Evolutionary conservation across 2,329 filamentous ascomycete genomes (phyloP).

Genomic region (Aaosphaeria pasadenensis): DNA sequence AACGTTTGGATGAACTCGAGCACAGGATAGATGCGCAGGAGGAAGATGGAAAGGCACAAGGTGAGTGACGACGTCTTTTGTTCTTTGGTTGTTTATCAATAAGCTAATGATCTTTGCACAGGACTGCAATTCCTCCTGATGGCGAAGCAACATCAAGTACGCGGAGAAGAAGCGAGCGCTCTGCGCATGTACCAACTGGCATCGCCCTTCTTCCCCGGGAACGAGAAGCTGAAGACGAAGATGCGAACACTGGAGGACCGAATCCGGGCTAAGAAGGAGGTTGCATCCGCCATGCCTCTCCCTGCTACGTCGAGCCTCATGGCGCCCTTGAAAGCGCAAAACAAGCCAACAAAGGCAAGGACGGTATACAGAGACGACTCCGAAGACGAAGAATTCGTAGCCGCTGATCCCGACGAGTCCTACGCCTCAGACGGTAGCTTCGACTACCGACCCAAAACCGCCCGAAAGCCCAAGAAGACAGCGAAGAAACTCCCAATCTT

Average conservation of each 20-base stretch:
- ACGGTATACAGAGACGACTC: conserved; percentile 12
- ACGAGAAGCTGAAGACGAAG: conserved; percentile 67
- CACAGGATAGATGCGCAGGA: conserved; percentile 70
- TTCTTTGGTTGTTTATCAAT: neutral
- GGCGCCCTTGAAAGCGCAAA: conserved; percentile 30
- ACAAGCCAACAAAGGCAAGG: conserved; percentile 17
- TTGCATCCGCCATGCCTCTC: conserved; percentile 4
- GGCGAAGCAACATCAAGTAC: conserved; percentile 84
- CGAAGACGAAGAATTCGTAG: conserved; percentile 43
- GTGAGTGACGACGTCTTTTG: no score
- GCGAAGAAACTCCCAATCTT: conserved; percentile 37
- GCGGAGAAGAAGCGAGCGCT: conserved; percentile 74
- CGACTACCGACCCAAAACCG: conserved; percentile 33
- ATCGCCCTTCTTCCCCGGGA: conserved; percentile 79
- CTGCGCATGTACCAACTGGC: conserved; percentile 85
- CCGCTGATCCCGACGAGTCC: conserved; percentile 36
- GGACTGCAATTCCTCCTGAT: conserved; percentile 76
- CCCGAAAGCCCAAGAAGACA: conserved; percentile 30
- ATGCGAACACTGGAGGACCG: conserved; percentile 54
- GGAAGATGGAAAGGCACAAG: conserved; percentile 76
- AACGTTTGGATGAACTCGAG: conserved; percentile 79
- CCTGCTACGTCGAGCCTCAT: conserved; percentile 33
- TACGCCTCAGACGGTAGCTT: conserved; percentile 39
- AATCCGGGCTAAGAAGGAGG: conserved; percentile 41
- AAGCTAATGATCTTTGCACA: neutral